Evolutionary conservation across 2,329 filamentous ascomycete genomes (phyloP).

Genomic region (Penicillium sp.): DNA sequence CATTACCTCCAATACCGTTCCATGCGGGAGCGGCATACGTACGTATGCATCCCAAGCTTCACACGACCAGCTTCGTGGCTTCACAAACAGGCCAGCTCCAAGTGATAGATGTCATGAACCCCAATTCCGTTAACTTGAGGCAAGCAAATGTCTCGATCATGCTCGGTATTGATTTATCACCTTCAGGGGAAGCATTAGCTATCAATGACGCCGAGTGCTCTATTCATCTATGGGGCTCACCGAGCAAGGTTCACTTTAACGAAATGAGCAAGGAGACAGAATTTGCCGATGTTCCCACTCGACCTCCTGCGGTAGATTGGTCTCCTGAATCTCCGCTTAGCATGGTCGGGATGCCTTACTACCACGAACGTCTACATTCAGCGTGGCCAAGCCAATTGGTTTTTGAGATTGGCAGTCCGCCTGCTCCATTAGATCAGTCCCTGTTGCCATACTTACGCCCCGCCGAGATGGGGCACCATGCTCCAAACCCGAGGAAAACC

Average conservation of each 20-base stretch:
- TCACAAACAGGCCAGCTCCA: slow-evolving; percentile 93
- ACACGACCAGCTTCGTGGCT: slow-evolving; percentile 89
- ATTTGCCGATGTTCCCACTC: slow-evolving; percentile 67
- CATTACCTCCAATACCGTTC: slow-evolving; percentile 86
- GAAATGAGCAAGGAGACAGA: slow-evolving; percentile 76
- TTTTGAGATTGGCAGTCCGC: slow-evolving; percentile 81
- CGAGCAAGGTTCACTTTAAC: slow-evolving; percentile 79
- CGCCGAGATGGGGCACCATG: slow-evolving; percentile 74
- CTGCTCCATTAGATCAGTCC: slow-evolving; percentile 69
- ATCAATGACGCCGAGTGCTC: slow-evolving; percentile 75
- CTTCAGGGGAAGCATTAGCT: slow-evolving; percentile 81
- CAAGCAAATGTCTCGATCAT: slow-evolving; percentile 79
- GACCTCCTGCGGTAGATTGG: slow-evolving; percentile 66
- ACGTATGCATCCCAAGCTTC: slow-evolving; percentile 92
- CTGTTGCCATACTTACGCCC: slow-evolving; percentile 67
- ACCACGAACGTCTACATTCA: slow-evolving; percentile 81
- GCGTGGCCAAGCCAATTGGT: slow-evolving; percentile 83
- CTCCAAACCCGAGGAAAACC: slow-evolving; percentile 69
- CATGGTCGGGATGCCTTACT: slow-evolving; percentile 87
- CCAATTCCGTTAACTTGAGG: slow-evolving; percentile 79
- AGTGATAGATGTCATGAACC: slow-evolving; percentile 92
- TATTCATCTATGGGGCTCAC: slow-evolving; percentile 86
- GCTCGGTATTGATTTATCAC: slow-evolving; percentile 78
- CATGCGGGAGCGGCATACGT: slow-evolving; percentile 92
- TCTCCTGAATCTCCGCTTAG: slow-evolving; percentile 75